Base-by-base conservation (phyloP, 805 yeast genomes). In the Helenozyma baotianmanensis region DNA sequence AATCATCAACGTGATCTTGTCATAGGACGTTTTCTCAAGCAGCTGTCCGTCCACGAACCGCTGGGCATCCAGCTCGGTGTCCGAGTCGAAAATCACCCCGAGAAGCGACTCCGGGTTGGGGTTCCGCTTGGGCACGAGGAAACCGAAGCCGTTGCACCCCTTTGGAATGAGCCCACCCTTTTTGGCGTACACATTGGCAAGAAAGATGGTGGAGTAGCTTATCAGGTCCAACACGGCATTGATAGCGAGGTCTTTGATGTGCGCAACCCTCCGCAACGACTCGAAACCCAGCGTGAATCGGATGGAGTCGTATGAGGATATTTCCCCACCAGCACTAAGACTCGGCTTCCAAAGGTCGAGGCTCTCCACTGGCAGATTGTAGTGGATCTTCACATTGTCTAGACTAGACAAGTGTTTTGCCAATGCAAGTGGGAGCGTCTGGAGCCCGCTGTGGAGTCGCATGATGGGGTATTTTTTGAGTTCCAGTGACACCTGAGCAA, bases 1-100 rank as follows among this genome's bases (percentile, higher is more conserved):
- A 46, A 88, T 61, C 97, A 90, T 90, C 16, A 86, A 72, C 0
- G 98, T 92, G 35, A 89, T 52, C 46, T 83, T 86, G 4, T 87
- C 76, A 44, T 78, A 80, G 0, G 63, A 60, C 14, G 54, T 39
- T 5, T 32, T 40, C 25, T 40, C 35, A 24, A 42, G 30, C 16
- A 43, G 36, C 14, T 30, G 29, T 11, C 42, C 43, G 19, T 35
- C 51, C 25, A 42, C 40, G 9, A 53, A 42, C 21, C 38, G 31
- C 9, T 36, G 48, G 11, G 42, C 49, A 31, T 77, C 72, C 43
- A 74, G 71, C 49, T 84, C 92, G 14, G 86, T 75, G 34, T 86
- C 87, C 1, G 96, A 85, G 56, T 90, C 97, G 59, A 82, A 90
- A 13, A 92, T 87, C 5, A 87, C 86, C 3, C 98, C 98, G 19